Conservation (phyloP, 805 yeast genomes). For the Candida koratica region DNA sequence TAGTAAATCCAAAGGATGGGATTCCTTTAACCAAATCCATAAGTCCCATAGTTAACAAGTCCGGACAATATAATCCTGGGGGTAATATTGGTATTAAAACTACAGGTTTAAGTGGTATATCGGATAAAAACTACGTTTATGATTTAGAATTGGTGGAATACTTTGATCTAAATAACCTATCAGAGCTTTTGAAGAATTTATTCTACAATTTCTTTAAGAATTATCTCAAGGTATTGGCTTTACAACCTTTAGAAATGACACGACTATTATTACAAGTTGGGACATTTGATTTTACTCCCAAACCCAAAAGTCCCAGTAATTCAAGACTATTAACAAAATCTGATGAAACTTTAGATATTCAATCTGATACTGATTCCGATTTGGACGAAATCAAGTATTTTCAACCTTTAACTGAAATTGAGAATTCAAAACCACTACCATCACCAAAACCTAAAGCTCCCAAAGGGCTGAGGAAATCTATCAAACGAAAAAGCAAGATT, state of each 20-base stretch:
- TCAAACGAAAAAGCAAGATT: conserved; percentile 28
- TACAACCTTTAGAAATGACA: conserved; percentile 88
- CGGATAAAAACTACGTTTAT: conserved; percentile 43
- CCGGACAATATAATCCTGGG: conserved; percentile 13
- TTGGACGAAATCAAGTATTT: conserved; percentile 36
- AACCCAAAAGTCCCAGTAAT: conserved; percentile 8
- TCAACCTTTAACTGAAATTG: conserved; percentile 16
- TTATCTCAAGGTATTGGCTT: conserved; percentile 62
- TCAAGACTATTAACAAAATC: conserved; percentile 17
- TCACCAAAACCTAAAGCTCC: conserved; percentile 8
- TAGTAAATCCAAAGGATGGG: conserved; percentile 44
- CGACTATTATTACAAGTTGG: conserved; percentile 80
- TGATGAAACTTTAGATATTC: conserved; percentile 5
- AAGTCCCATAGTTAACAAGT: conserved; percentile 14
- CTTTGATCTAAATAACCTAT: conserved; percentile 55
- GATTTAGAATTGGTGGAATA: conserved; percentile 67
- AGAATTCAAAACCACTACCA: conserved; percentile 3
- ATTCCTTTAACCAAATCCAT: conserved; percentile 31
- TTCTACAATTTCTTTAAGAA: conserved; percentile 59
- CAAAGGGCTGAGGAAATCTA: conserved; percentile 5
- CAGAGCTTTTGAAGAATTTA: conserved; percentile 54
- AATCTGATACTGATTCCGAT: conserved; percentile 17
- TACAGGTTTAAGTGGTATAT: conserved; percentile 9
- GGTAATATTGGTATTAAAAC: conserved; percentile 15
- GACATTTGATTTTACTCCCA: conserved; percentile 39